Base-by-base conservation (phyloP, 306 rosid species). In the Lathyrus sativus region DNA sequence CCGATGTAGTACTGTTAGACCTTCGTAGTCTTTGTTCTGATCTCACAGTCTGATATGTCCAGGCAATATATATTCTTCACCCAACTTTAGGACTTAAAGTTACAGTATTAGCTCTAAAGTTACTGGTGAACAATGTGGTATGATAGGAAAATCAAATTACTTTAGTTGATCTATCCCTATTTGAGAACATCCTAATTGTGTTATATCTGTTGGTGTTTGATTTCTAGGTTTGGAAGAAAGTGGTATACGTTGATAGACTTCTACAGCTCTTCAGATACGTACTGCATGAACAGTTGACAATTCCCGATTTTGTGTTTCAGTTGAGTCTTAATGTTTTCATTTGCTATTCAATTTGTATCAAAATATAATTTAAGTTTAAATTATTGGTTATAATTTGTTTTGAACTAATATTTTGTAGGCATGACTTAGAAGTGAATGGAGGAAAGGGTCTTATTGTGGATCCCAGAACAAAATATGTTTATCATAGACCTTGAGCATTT, bases 271-370 rank as follows among this genome's bases (percentile, higher is more conserved):
- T 95, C 80, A 76, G 89, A 86, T 90, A 90, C 7, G 88, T 95
- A 55, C 97, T 97, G 24, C 99, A 96, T 0, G 99, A 95, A 81
- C 96, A 95, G 82, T 79, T 95, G 92, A 87, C 97, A 74, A 95
- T 95, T 78, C 99, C 97, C 0, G 99, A 95, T 81, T 95, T 95
- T 18, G 97, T 90, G 56, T 95, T 95, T 70, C 97, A 95, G 99
- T 90, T 85, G 78, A 86, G 96, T 81, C 17, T 72, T 62, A 51
- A 14, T 46, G 71, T 57, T 74, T 69, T 68, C 76, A 65, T 44
- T 60, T 44, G 48, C 2, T 43, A 4, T 44, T 17, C 13, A 7
- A 35, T 35, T 44, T 43, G 5, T 44, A 7, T 43, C 48, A 43
- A 42, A 3, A 43, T 43, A 11, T 33, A 6, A 33, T 33, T 73